Base-by-base conservation (phyloP, 2,329 filamentous ascomycete species). In the Canariomyces notabilis region DNA sequence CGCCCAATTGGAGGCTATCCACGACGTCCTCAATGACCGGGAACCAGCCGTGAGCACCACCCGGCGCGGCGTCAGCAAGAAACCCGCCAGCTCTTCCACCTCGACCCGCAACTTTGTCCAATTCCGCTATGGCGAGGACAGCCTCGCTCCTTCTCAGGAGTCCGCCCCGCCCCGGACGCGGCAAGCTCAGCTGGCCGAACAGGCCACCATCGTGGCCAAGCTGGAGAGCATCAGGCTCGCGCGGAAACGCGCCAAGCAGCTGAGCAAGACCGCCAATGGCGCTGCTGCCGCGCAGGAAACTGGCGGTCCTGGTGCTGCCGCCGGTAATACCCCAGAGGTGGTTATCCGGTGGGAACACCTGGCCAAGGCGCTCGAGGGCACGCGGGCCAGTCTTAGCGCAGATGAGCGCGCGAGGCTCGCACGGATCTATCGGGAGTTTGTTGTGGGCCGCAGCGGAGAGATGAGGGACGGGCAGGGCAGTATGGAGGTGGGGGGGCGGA, bases 1-100 rank as follows among this genome's bases (percentile, higher is more conserved):
- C 57, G 90, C 93, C 0, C 93, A 98, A 64, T 77, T 98, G 5
- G 91, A 97, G 69, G 93, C 93, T 21, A 96, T 98, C 54, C 93
- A 98, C 62, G 90, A 96, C 56, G 82, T 94, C 2, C 77, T 98
- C 0, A 84, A 81, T 44, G 80, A 83, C 58, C 72, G 80, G 35
- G 59, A 67, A 33, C 48, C 56, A 4, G 57, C 59, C 12, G 51
- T 56, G 15, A 59, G 52, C 26, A 38, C 22, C 34, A 6, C 9
- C 14, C 36, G 61, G 37, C 62, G 62, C 9, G 61, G 64, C n/a
- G 64, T 66, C 42, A 61, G 63, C 53, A 61, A 66, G 47, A 55
- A 67, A 63, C 48, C 64, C 61, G 57, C 55, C n/a, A n/a, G n/a
- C 52, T 49, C 48, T 42, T 52, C 46, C 46, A 47, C 50, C 1